Base-by-base conservation (phyloP, 129 eudicot genomes). In the Escallonia herrerae region DNA sequence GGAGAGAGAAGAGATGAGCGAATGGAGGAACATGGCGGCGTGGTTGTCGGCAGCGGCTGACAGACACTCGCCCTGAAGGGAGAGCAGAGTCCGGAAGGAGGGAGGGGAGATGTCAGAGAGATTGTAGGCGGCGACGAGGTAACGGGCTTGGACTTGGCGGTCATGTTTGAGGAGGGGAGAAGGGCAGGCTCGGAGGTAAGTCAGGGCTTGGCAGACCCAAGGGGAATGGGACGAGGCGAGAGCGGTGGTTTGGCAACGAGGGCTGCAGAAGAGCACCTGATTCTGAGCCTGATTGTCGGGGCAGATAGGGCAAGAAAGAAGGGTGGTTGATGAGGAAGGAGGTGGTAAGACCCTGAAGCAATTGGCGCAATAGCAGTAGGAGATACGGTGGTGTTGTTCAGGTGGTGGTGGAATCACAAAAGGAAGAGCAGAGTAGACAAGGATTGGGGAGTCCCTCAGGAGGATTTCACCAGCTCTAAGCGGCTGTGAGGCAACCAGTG, bases 361-460 rank as follows among this genome's bases (percentile, higher is more conserved):
- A 70, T 85, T 66, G 56, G 91, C 82, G 78, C 98, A 87, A 77
- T 81, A 93, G 40, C 15, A 7, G 48, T 53, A 13, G 53, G n/a
- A 53, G 33, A 22, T 22, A 22, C 1, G 33, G 33, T 57, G 61
- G 2, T 14, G 3, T 55, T 15, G 40, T 4, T 2, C 8, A 10
- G 50, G 22, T 33, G 64, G 56, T 5, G 9, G 13, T 50, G 66
- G 13, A 22, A 22, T 22, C 43, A 12, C 65, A 71, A 87, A 64
- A 13, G 94, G 76, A 3, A 70, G 65, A 57, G 95, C 89, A 11
- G 91, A 86, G 81, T 93, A 91, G 42, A 79, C 70, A 39, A 93
- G 72, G 60, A 93, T 74, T 0, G 98, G 91, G 47, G 96, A 77
- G 65, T 93, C 96, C 9, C 46, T 79, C 76, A 88, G 91, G 61